A percentile compares a stretch with the other conserved stretches of the same genome.
These are phyloP conservation scores for Dothistroma pini DNA, from an alignment of 2,329 filamentous ascomycete species.

Conservation along the genomic window DNA sequence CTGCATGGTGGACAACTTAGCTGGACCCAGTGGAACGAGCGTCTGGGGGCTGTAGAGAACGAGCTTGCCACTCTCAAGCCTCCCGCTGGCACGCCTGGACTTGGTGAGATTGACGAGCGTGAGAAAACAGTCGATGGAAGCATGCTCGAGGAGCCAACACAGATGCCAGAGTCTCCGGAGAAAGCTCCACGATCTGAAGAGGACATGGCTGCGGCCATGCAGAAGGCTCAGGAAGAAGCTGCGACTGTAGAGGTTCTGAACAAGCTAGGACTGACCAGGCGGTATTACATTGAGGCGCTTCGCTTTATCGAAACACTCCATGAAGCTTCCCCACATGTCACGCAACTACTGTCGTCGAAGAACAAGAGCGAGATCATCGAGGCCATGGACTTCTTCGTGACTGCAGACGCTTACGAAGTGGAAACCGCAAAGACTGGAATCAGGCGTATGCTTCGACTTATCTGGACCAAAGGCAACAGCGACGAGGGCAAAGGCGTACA, in stretches of 20 bases:
- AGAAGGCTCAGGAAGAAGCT: conserved; percentile 80
- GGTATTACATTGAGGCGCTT: conserved; percentile 91
- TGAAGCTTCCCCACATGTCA: conserved; percentile 72
- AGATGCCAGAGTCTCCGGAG: conserved; percentile 60
- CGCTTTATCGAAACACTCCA: conserved; percentile 92
- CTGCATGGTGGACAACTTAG: conserved; percentile 86
- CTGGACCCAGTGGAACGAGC: conserved; percentile 77
- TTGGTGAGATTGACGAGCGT: conserved; percentile 61
- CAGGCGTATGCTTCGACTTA: conserved; percentile 88
- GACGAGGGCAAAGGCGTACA: conserved; percentile 99
- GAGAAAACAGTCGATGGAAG: conserved; percentile 71
- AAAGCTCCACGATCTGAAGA: conserved; percentile 70
- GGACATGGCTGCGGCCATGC: conserved; percentile 67
- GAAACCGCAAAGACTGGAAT: conserved; percentile 91
- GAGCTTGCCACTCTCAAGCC: conserved; percentile 80
- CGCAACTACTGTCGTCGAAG: conserved; percentile 83
- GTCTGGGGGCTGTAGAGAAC: conserved; percentile 76
- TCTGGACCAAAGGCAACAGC: conserved; percentile 99
- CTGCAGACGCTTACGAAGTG: conserved; percentile 93
- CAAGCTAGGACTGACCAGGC: conserved; percentile 79
- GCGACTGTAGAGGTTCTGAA: conserved; percentile 84
- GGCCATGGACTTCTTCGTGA: conserved; percentile 97
- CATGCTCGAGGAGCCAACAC: conserved; percentile 83
- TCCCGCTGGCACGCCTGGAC: conserved; percentile 69
- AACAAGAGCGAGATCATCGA: conserved; percentile 99